Evolutionary conservation across 225 moss, liverwort and hornwort genomes (phyloP), one percentile per base, ranked within the genome.

Genomic region (Neckera pumila): DNA sequence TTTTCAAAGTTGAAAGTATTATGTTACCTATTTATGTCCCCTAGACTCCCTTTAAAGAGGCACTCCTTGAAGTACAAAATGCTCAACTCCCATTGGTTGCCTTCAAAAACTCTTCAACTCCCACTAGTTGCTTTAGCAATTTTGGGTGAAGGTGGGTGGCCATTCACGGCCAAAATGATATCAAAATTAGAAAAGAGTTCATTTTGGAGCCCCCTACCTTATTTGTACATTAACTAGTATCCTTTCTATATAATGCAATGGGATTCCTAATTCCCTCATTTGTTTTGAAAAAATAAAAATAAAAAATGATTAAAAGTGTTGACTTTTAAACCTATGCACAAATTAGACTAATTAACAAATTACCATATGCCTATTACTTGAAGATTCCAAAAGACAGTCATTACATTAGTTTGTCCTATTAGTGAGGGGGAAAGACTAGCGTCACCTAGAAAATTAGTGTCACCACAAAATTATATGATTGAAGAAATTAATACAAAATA

Each of bases 101-200:
- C 36, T 66, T 20, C 0, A 20, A 36, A 1, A 66, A 20, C 11
- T 66, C 11, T 34, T 67, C 12, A n/a, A 67, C 2, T 20, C 0
- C 22, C 6, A 36, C 21, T n/a, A 3, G 12, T n/a, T 67, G 4
- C 66, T 66, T 3, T n/a, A 1, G 38, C 3, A 2, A 0, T 22
- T 67, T 38, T 64, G 3, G 34, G 0, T 9, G 5, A 64, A 64
- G 17, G 10, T 30, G 2, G 8, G 9, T 33, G 9, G 17, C 33
- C 17, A 33, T 33, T 33, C 2, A 62, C 31, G 2, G 31, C 15
- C 8, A 62, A 62, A 30, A 30, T 31, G 12, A n/a, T 69, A 4
- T 23, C 1, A 0, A 3, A 69, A 7, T 12, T 69, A 47, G 4
- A 23, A 69, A 22, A 69, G 11, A 38, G 13, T 13, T 3, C 13